A percentile compares a stretch with the other conserved stretches of the same genome.
Evolutionary conservation across 345 rosid genomes (phyloP).

Genomic region (Arabis hirsuta): DNA sequence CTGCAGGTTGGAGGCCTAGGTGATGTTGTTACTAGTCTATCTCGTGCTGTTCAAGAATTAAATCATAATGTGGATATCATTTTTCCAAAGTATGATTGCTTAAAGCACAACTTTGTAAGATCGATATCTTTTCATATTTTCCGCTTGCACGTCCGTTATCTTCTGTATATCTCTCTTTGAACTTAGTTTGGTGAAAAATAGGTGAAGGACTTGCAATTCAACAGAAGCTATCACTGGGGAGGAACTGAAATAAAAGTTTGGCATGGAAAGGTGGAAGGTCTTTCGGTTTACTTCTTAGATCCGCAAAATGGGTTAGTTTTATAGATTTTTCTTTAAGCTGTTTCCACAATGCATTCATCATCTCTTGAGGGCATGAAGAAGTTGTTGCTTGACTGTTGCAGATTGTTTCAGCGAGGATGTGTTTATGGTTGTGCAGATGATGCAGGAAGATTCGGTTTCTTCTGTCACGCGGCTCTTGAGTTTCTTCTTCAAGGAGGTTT

Average conservation of each 20-base stretch:
- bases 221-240: slow-evolving; percentile 77
- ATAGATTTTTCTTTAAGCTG: slow-evolving; percentile 28
- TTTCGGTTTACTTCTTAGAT: slow-evolving; percentile 87
- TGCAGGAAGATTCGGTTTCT: slow-evolving; percentile 84
- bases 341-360: slow-evolving; percentile 2
- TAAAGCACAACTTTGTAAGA: slow-evolving; percentile 79
- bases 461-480: slow-evolving; percentile 96
- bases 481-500: slow-evolving; percentile 84
- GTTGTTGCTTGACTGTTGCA: slow-evolving; percentile 45
- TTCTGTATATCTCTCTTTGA: slow-evolving; percentile 15
- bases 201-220: slow-evolving; percentile 74
- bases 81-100: slow-evolving; percentile 89
- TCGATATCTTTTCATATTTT: slow-evolving; percentile 24
- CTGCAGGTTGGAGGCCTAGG: slow-evolving; percentile 97
- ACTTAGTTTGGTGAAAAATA: slow-evolving; percentile 34
- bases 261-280: slow-evolving; percentile 90
- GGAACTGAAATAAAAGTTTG: slow-evolving; percentile 92
- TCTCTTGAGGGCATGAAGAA: slow-evolving; percentile 25
- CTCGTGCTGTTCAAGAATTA: slow-evolving; percentile 95
- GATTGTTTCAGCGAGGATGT: slow-evolving; percentile 71
- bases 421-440: slow-evolving; percentile 82
- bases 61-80: slow-evolving; percentile 85
- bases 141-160: not conserved
- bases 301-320: slow-evolving; percentile 79
- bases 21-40: slow-evolving; percentile 94